Conservation (phyloP, 345 rosid genomes). For the Gossypium thurberi region DNA sequence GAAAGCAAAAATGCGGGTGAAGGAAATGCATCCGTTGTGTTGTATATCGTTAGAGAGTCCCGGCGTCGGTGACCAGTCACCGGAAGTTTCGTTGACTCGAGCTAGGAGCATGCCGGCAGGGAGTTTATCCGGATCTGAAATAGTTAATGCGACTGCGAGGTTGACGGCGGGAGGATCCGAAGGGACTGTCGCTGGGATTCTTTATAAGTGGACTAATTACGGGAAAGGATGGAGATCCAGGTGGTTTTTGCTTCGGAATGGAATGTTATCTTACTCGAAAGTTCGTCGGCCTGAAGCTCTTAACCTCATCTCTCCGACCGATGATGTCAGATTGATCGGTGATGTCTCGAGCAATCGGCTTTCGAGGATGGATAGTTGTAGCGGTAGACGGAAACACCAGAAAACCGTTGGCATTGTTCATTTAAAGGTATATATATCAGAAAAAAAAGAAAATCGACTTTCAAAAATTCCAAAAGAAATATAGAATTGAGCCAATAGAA, state of each 20-base stretch:
- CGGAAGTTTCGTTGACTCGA: constrained; percentile 48
- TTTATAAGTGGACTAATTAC: constrained; percentile 95
- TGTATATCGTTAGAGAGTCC: constrained; percentile 80
- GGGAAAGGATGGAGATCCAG: constrained; percentile 97
- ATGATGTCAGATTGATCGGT: constrained; percentile 77
- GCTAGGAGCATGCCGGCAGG: constrained; percentile 65
- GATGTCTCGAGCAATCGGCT: constrained; percentile 50
- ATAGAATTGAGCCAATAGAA: not conserved
- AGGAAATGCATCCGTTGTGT: constrained; percentile 91
- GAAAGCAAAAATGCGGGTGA: constrained; percentile 62
- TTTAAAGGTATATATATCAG: constrained; percentile 50
- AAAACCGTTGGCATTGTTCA: constrained; percentile 79
- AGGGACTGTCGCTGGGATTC: constrained; percentile 67
- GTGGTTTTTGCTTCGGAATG: constrained; percentile 78
- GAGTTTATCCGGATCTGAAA: constrained; percentile 40
- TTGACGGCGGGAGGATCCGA: constrained; percentile 47
- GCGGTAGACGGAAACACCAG: constrained; percentile 50
- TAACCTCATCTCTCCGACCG: constrained; percentile 33
- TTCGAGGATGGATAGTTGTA: constrained; percentile 46
- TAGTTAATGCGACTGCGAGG: constrained; percentile 18
- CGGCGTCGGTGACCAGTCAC: constrained; percentile 50
- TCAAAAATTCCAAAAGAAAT: not conserved
- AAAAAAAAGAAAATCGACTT: not conserved
- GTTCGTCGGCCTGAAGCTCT: constrained; percentile 62
- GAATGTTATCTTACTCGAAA: constrained; percentile 78